Percentiles rank a stretch among this genome's conserved stretches.
phyloP scores from a whole-genome alignment of 176 grass and related monocot genomes.

The Oryza longistaminata region DNA sequence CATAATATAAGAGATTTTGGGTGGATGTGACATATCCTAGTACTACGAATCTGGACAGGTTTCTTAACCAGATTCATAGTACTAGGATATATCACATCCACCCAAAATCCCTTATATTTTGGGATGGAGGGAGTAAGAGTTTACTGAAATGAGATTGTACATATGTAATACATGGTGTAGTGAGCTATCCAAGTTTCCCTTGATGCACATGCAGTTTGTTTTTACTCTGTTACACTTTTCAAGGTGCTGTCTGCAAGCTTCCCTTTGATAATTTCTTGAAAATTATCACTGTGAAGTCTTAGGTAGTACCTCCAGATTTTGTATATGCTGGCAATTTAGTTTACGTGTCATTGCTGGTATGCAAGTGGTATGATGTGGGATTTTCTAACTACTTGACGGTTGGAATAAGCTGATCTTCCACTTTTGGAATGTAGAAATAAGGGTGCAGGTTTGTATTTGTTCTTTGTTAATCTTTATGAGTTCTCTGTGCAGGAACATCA shows the following conservation, averaged over 20 bases:
- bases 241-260: background rate
- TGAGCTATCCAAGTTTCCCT: background rate
- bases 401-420: slow-evolving; percentile 13
- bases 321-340: background rate
- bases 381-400: background rate
- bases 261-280: background rate
- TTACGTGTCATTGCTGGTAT: background rate
- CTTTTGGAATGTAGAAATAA: slow-evolving; percentile 15
- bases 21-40: no score
- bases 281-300: background rate
- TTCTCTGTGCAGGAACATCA: slow-evolving; percentile 61
- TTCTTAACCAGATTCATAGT: no score
- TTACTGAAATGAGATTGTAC: background rate
- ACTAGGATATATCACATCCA: no score
- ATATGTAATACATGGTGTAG: background rate
- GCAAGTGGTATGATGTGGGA: background rate
- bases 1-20: no score
- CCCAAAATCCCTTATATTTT: no score
- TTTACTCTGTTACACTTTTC: background rate
- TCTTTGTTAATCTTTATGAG: slow-evolving; percentile 14
- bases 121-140: background rate
- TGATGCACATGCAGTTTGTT: background rate
- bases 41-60: no score
- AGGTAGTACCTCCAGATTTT: no score
- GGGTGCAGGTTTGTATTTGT: background rate